Evolutionary conservation across 1,284 basidiomycete species (phyloP), one percentile per base, ranked within the genome.

Genomic region (Boletus sp.): DNA sequence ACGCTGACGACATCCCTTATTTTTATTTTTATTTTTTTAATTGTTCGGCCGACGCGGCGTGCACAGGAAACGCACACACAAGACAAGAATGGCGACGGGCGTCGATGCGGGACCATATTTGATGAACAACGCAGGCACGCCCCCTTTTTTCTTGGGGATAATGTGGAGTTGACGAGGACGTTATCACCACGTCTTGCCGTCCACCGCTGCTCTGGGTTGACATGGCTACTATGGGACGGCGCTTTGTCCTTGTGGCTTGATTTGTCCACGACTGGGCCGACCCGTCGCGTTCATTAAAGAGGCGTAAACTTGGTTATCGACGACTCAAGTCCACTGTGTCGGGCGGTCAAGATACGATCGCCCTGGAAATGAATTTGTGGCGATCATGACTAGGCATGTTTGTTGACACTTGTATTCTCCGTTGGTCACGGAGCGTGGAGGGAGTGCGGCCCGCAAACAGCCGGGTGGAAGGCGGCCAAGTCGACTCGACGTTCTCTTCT

Each of bases 181-280:
- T 35, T 16, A 53, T 49, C n/a, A n/a, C n/a, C 42, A 43, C 47
- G 47, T 19, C 51, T 59, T 53, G 50, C 47, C 46, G 44, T 35
- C 16, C 30, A 6, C 33, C 44, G 19, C 17, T 6, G 12, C 36
- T 20, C 34, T n/a, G 54, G 19, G 59, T 64, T 55, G 62, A 65
- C 60, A 62, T 63, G 60, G 35, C 58, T 60, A 61, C 62, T 32
- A 44, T 50, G 61, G 47, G 57, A 62, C 55, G 13, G 45, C 49
- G 30, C 19, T 38, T 29, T 46, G n/a, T n/a, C n/a, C n/a, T n/a
- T n/a, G n/a, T n/a, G n/a, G n/a, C n/a, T n/a, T n/a, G n/a, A n/a
- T n/a, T n/a, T n/a, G n/a, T n/a, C n/a, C n/a, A n/a, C n/a, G n/a
- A n/a, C n/a, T n/a, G n/a, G n/a, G n/a, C n/a, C n/a, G n/a, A n/a